These are phyloP conservation scores for Xylona heveae DNA, from an alignment of 495 filamentous ascomycete species.

Conservation along the genomic window DNA sequence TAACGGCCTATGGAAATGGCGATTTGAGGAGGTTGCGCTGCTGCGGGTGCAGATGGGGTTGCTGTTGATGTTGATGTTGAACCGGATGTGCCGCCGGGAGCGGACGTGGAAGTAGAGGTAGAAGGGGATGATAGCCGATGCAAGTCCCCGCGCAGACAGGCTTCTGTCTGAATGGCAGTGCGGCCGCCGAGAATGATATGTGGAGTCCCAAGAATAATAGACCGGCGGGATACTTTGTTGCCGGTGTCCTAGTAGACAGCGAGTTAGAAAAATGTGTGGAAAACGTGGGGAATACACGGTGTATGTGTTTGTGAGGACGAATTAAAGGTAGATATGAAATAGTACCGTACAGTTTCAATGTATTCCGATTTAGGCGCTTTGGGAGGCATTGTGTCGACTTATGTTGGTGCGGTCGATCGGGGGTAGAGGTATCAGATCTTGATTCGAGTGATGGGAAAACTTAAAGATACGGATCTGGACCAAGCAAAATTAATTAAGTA, in stretches of 20 bases:
- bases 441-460: too few species aligned
- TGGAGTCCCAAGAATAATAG: constrained; percentile 76
- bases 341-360: constrained; percentile 63
- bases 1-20: constrained; percentile 78
- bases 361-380: constrained; percentile 73
- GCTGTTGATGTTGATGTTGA: constrained; percentile 13
- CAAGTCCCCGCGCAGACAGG: constrained; percentile 81
- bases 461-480: too few species aligned
- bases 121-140: constrained; percentile 29
- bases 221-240: constrained; percentile 90
- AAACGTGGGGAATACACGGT: constrained; percentile 1
- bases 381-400: constrained; percentile 52
- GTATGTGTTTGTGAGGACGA: background rate
- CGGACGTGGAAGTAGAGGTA: constrained; percentile 16
- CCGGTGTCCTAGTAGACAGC: constrained; percentile 52
- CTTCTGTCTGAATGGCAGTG: constrained; percentile 80
- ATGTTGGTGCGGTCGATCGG: too few species aligned
- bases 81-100: constrained; percentile 7
- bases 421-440: too few species aligned
- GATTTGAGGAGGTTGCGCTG: constrained; percentile 23
- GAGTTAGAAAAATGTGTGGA: constrained; percentile 1
- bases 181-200: constrained; percentile 92
- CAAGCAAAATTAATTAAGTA: too few species aligned
- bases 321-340: background rate
- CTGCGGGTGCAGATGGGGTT: constrained; percentile 6